A percentile compares a stretch with the other conserved stretches of the same genome.
phyloP scores from a whole-genome alignment of 164 flowering plant genomes.

The Magnolia kwangsiensis region DNA sequence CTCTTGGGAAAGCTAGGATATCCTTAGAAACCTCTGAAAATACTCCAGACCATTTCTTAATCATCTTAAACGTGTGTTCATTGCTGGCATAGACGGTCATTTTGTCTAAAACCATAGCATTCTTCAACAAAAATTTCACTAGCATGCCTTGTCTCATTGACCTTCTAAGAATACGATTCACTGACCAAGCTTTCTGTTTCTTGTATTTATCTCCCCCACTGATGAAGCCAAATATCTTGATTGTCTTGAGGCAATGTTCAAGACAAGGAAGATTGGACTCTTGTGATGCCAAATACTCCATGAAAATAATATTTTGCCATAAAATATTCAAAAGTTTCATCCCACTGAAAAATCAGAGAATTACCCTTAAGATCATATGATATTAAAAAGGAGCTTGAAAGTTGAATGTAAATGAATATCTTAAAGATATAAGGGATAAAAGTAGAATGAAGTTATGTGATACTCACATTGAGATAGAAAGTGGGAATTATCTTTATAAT shows the following conservation, averaged over 20 bases:
- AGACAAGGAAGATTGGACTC: too few relatives aligned
- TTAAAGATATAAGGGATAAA: not conserved
- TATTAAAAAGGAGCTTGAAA: not conserved
- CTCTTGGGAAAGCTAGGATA: not conserved
- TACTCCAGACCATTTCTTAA: not conserved
- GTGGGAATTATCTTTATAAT: not conserved
- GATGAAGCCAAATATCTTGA: too few relatives aligned
- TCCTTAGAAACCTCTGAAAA: not conserved
- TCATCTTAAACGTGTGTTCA: not conserved
- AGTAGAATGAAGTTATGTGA: not conserved
- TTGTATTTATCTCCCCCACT: too few relatives aligned
- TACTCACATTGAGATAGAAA: not conserved
- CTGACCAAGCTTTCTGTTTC: too few relatives aligned
- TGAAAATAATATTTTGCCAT: too few relatives aligned
- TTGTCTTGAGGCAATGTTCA: too few relatives aligned
- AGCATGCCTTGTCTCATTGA: not conserved
- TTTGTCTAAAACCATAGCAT: slow-evolving; percentile 1
- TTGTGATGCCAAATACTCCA: too few relatives aligned
- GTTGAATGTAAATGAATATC: not conserved
- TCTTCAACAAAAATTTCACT: slow-evolving; percentile 1
- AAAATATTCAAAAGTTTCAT: too few relatives aligned
- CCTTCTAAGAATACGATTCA: too few relatives aligned
- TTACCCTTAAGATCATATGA: not conserved
- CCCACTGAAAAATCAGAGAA: too few relatives aligned
- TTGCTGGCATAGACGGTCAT: not conserved